A percentile compares a stretch with the other conserved stretches of the same genome.
Evolutionary conservation across 129 eudicot genomes (phyloP).

Genomic region (Calendula officinalis): DNA sequence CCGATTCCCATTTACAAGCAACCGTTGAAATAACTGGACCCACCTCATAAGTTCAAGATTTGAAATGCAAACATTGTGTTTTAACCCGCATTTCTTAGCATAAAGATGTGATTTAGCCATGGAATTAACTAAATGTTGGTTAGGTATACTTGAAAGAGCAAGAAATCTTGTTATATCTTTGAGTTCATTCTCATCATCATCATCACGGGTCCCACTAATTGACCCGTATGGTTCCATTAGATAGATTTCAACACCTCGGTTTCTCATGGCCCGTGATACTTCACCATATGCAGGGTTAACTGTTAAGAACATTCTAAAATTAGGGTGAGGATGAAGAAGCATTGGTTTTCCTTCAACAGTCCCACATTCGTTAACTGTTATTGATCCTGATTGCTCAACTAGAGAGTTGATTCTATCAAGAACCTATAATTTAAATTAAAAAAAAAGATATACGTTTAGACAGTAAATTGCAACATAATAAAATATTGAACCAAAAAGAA

Average conservation of each 20-base stretch:
- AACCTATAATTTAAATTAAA: constrained; percentile 49
- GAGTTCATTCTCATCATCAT: constrained; percentile 47
- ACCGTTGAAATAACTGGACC: constrained; percentile 83
- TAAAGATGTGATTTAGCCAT: constrained; percentile 86
- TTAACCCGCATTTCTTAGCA: constrained; percentile 51
- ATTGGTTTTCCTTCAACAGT: constrained; percentile 74
- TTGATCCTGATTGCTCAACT: constrained; percentile 93
- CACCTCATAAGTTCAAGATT: constrained; percentile 88
- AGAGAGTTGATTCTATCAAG: constrained; percentile 97
- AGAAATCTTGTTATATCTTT: constrained; percentile 72
- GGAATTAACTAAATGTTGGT: constrained; percentile 47
- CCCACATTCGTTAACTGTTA: constrained; percentile 92
- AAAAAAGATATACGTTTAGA: not conserved
- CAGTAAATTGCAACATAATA: not conserved
- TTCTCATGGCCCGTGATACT: constrained; percentile 96
- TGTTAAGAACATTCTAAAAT: constrained; percentile 87
- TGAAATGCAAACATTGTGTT: constrained; percentile 46
- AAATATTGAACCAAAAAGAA: not conserved
- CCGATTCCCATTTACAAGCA: constrained; percentile 67
- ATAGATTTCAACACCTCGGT: constrained; percentile 87
- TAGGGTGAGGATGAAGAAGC: constrained; percentile 78
- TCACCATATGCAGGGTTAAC: constrained; percentile 88
- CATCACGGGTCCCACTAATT: constrained; percentile 34
- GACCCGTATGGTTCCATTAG: constrained; percentile 78
- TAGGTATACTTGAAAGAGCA: constrained; percentile 67